phyloP scores from a whole-genome alignment of 139 green algal species.

The Edaphochlamys debaryana region DNA sequence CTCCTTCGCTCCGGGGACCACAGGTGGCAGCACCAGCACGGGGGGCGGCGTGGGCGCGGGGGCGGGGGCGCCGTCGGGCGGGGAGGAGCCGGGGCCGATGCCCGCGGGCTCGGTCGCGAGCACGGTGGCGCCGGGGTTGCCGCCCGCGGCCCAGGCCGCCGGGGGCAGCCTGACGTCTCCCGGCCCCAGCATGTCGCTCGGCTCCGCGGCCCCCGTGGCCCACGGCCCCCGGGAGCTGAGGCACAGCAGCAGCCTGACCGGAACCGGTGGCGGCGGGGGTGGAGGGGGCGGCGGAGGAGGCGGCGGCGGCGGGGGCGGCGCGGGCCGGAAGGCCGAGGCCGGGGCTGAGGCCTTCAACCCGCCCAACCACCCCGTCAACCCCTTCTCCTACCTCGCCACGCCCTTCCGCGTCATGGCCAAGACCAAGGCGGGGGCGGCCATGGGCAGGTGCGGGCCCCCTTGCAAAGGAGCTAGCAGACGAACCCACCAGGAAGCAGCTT shows the following conservation, averaged over 20 bases:
- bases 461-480: too few relatives aligned
- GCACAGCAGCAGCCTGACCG: neutral
- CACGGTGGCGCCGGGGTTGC: neutral
- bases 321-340: too few relatives aligned
- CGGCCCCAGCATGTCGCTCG: neutral
- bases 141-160: too few relatives aligned
- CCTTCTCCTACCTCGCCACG: constrained; percentile 37
- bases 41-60: neutral
- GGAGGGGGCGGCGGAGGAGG: neutral
- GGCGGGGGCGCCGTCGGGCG: too few relatives aligned
- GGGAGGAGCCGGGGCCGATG: too few relatives aligned
- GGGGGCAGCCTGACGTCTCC: too few relatives aligned
- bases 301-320: neutral
- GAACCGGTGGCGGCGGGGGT: neutral
- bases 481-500: too few relatives aligned
- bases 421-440: constrained; percentile 22
- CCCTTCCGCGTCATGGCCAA: constrained; percentile 35
- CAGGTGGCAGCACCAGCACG: neutral
- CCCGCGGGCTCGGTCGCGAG: too few relatives aligned
- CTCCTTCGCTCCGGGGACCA: neutral
- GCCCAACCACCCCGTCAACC: constrained; percentile 42
- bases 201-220: neutral
- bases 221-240: neutral
- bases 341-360: constrained; percentile 28
- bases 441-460: constrained; percentile 31